Percentiles rank a stretch among this genome's conserved stretches.
Evolutionary conservation across 2,329 filamentous ascomycete species (phyloP).

Genomic region (Pestalotiopsis sp.): DNA sequence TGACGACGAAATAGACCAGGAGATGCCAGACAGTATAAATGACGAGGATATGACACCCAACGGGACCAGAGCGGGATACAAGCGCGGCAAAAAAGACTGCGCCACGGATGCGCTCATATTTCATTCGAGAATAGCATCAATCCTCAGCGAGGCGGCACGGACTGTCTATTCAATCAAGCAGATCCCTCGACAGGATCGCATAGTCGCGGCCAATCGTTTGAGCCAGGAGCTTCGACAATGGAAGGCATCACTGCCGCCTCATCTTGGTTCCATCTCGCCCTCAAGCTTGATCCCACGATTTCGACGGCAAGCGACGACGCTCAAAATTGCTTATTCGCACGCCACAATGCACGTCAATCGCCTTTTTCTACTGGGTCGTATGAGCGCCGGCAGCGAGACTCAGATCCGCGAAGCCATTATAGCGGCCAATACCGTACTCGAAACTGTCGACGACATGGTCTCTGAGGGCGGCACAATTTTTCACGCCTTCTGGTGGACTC

Average conservation of each 20-base stretch:
- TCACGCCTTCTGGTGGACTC: slow-evolving; percentile 39
- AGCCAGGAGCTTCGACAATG: slow-evolving; percentile 41
- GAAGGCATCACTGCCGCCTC: slow-evolving; percentile 41
- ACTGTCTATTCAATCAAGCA: slow-evolving; percentile 40
- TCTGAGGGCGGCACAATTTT: slow-evolving; percentile 39
- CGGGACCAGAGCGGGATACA: slow-evolving; percentile 30
- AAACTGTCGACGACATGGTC: slow-evolving; percentile 45
- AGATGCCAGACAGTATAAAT: slow-evolving; percentile 56
- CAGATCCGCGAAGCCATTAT: slow-evolving; percentile 25
- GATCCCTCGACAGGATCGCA: slow-evolving; percentile 37
- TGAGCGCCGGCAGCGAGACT: slow-evolving; percentile 26
- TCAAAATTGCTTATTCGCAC: slow-evolving; percentile 57
- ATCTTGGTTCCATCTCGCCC: slow-evolving; percentile 45
- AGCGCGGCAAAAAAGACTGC: slow-evolving; percentile 41
- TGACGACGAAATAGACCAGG: slow-evolving; percentile 66
- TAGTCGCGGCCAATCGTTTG: slow-evolving; percentile 39
- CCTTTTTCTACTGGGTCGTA: slow-evolving; percentile 48
- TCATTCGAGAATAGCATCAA: slow-evolving; percentile 34
- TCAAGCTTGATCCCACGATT: slow-evolving; percentile 48
- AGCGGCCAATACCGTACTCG: slow-evolving; percentile 43
- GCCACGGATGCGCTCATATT: slow-evolving; percentile 51
- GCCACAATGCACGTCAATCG: slow-evolving; percentile 59
- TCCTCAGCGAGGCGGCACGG: background rate
- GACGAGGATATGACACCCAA: slow-evolving; percentile 57
- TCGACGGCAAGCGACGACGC: slow-evolving; percentile 50